A percentile compares a stretch with the other conserved stretches of the same genome.
Conservation (phyloP, 331 rosid genomes). For the Malus hybrid region DNA sequence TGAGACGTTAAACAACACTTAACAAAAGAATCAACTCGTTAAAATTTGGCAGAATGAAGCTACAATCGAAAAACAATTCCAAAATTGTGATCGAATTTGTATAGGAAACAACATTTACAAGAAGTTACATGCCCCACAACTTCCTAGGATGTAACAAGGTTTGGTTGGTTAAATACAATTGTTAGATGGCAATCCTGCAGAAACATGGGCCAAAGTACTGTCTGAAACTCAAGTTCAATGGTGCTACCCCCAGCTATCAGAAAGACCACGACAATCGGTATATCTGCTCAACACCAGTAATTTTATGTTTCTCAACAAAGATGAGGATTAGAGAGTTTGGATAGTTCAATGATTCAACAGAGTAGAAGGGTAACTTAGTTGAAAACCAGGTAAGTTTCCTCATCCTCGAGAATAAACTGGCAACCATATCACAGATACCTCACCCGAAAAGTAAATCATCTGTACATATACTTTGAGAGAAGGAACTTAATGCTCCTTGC, state of each 20-base stretch:
- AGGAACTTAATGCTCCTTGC: constrained; percentile 91
- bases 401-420: constrained; percentile 7
- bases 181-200: background rate
- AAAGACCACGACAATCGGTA: background rate
- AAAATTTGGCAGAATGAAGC: background rate
- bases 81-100: background rate
- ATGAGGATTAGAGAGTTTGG: background rate
- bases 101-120: background rate
- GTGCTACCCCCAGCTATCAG: background rate
- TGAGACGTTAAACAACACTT: background rate
- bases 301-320: background rate
- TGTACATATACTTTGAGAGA: constrained; percentile 70
- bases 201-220: background rate
- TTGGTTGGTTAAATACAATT: background rate
- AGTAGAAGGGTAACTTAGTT: background rate
- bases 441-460: constrained; percentile 25
- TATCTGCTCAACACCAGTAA: background rate
- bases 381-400: background rate
- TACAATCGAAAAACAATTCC: background rate
- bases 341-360: background rate
- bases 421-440: constrained; percentile 17
- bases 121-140: background rate
- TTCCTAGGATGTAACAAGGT: background rate
- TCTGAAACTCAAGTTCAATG: background rate
- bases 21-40: background rate